Conservation (phyloP, 2,329 filamentous ascomycete species). For the Dactylellina leptospora region DNA sequence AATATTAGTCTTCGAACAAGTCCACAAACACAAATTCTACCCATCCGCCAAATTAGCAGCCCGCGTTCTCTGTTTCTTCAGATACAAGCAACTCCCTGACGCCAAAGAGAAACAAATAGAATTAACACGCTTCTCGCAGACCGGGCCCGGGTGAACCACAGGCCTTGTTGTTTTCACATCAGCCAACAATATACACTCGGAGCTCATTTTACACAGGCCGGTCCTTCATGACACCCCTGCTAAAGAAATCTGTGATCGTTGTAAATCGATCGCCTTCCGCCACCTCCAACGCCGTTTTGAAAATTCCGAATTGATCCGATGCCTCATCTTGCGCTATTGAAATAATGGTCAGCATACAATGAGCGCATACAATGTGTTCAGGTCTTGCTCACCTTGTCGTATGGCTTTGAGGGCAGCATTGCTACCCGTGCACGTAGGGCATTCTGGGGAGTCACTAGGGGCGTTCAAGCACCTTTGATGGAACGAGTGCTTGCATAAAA, state of each 20-base stretch:
- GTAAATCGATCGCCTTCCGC: conserved; percentile 80
- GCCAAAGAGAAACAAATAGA: no score
- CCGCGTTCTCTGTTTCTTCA: no score
- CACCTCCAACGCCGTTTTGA: conserved; percentile 78
- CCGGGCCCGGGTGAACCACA: no score
- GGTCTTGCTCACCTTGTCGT: conserved; percentile 63
- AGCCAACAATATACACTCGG: background rate
- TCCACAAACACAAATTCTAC: no score
- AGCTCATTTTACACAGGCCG: conserved; percentile 5
- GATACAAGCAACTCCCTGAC: no score
- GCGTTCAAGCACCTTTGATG: conserved; percentile 86
- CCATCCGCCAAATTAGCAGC: no score
- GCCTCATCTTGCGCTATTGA: conserved; percentile 78
- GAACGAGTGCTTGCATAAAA: conserved; percentile 96
- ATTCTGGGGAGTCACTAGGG: conserved; percentile 74
- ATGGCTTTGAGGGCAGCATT: conserved; percentile 91
- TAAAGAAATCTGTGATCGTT: conserved; percentile 95
- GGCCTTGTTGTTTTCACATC: no score
- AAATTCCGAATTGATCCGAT: conserved; percentile 86
- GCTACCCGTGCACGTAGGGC: conserved; percentile 81
- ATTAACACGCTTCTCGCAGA: no score
- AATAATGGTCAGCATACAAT: background rate
- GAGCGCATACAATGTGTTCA: background rate
- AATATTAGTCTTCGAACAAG: no score
- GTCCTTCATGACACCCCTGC: conserved; percentile 80